Evolutionary conservation across 129 eudicot species (phyloP), one percentile per base, ranked within the genome.

Genomic region (Scalesia atractyloides): DNA sequence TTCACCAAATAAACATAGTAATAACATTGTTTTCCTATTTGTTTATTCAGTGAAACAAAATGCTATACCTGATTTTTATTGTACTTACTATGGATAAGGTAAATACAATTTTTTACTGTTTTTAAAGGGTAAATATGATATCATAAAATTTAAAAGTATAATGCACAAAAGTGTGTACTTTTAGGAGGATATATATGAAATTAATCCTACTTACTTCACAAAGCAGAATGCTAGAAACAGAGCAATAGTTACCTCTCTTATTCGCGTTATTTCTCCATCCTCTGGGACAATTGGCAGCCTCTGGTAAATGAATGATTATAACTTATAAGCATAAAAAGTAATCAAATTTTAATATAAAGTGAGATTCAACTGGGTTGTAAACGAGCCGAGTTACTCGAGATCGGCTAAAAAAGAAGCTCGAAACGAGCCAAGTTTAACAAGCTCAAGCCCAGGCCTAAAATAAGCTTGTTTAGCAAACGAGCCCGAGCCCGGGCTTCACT

Each of bases 231-330:
- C 36, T 51, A 53, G 24, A 68, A 48, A 49, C 49, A 26, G 14
- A 84, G 66, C 13, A 49, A 54, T 37, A 51, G 30, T 36, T 79
- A 89, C 96, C 92, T 86, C 79, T 86, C 89, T 57, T 54, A 60
- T 77, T 74, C 67, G 83, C 57, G 84, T 69, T 30, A 79, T 80
- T 51, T 67, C 96, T 74, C 96, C 96, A 80, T 89, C 96, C 17
- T 58, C 86, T 6, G 48, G 80, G 20, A 86, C 81, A 60, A 89
- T 82, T n/a, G 89, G 87, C 46, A 76, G 16, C 79, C 79, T 81
- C 96, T 89, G 89, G 82, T 14, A 14, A 65, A 22, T 34, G 0
- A 50, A 20, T 20, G 54, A 52, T 43, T 14, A 52, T 80, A 54
- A 74, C 46, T 41, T 13, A 51, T 80, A 54, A 74, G 70, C 26